Evolutionary conservation across 176 grass and related monocot species (phyloP), one percentile per base, ranked within the genome.

Genomic region (Oryza officinalis): DNA sequence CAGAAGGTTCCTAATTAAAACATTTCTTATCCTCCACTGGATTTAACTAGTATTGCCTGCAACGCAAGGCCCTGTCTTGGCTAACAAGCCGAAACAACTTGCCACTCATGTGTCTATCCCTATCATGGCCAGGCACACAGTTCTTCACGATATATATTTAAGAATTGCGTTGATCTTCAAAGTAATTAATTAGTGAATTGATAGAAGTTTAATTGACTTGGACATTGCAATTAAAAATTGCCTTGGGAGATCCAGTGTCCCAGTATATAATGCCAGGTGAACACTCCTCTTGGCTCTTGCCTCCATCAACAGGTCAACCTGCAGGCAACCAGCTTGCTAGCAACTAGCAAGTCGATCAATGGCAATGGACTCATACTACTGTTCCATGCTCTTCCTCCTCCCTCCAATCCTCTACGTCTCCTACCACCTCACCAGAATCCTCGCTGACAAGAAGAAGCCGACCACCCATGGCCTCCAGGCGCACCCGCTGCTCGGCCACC

Each of bases 401-500:
- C 63, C 31, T 17, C 44, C 41, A 3, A 6, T 68, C 7, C 14
- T 76, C 30, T 84, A 76, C 81, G 10, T 76, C n/a, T 83, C 30
- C 30, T 76, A 84, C 32, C 35, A 27, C 15, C 6, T 77, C 33
- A 14, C 75, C 8, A 26, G 75, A 41, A 41, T 1, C 13, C 54
- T 40, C 0, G 13, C 8, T 13, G 60, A 63, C 14, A 15, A 50
- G 75, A 77, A 60, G 74, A 77, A 77, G 54, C 57, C 75, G 13
- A 27, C 13, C 75, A 77, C 75, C 75, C 54, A 77, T 64, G 75
- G 75, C n/a, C 13, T 63, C n/a, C 63, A 38, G 26, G 54, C 75
- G 11, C 75, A 77, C 57, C 57, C 75, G n/a, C 75, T 77, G 75
- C n/a, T 87, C 35, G 85, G 85, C 35, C 59, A 87, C 64, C 52